Conservation (phyloP, 495 filamentous ascomycete genomes). For the Hyaloscypha finlandica region DNA sequence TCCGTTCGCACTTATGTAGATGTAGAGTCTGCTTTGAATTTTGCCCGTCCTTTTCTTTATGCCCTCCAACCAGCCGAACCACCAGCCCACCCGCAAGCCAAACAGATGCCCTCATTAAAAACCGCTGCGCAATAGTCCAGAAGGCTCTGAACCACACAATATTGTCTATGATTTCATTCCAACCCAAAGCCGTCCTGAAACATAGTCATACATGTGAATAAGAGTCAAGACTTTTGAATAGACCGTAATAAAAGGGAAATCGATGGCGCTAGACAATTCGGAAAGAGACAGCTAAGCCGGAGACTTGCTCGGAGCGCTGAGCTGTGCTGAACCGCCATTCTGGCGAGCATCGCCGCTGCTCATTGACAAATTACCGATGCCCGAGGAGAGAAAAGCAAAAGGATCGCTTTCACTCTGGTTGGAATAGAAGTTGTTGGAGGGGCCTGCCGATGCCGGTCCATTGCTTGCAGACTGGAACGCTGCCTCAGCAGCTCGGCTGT, state of each 20-base stretch:
- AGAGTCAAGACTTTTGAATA: constrained; percentile 33
- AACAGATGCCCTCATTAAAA: constrained; percentile 27
- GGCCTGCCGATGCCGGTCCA: constrained; percentile 65
- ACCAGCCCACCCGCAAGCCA: constrained; percentile 14
- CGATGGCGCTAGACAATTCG: constrained; percentile 21
- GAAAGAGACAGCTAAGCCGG: constrained; percentile 49
- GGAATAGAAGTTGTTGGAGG: constrained; percentile 61
- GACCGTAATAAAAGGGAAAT: constrained; percentile 28
- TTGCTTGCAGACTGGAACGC: constrained; percentile 87
- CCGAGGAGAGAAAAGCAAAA: constrained; percentile 85
- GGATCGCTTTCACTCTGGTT: constrained; percentile 70
- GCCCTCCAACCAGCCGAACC: constrained; percentile 23
- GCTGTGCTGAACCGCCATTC: constrained; percentile 60
- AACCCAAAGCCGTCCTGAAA: constrained; percentile 36
- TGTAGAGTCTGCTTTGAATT: constrained; percentile 22
- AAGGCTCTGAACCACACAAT: constrained; percentile 24
- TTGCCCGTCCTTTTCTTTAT: constrained; percentile 36
- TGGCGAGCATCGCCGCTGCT: constrained; percentile 80
- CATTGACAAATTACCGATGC: constrained; percentile 78
- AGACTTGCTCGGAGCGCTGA: constrained; percentile 60
- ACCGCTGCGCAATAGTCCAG: constrained; percentile 31
- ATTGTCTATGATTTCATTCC: constrained; percentile 33
- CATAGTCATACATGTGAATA: constrained; percentile 30
- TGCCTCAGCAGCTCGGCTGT: constrained; percentile 88
- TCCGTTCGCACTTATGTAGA: constrained; percentile 16